These are phyloP conservation scores for Alnus glutinosa DNA, from an alignment of 306 rosid species.

Conservation along the genomic window DNA sequence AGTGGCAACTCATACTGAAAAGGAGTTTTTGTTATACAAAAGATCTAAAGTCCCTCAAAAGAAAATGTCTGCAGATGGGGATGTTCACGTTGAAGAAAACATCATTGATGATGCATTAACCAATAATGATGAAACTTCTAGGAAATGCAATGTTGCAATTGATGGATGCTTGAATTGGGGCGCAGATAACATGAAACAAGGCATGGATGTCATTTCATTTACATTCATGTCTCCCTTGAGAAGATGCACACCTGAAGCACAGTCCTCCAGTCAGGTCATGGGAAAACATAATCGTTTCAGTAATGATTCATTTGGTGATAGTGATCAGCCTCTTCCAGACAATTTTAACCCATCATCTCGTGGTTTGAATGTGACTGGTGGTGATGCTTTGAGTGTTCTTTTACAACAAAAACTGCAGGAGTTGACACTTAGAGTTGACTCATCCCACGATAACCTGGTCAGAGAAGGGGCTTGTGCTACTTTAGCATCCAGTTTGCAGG, in stretches of 20 bases:
- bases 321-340: slow-evolving; percentile 35
- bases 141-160: slow-evolving; percentile 55
- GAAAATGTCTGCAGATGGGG: slow-evolving; percentile 40
- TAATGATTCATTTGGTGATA: slow-evolving; percentile 40
- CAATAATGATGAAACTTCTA: slow-evolving; percentile 43
- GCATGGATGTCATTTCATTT: slow-evolving; percentile 76
- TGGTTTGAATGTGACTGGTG: slow-evolving; percentile 44
- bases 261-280: slow-evolving; percentile 34
- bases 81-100: slow-evolving; percentile 37
- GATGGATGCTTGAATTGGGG: slow-evolving; percentile 44
- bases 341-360: slow-evolving; percentile 46
- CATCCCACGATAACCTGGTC: slow-evolving; percentile 41
- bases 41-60: slow-evolving; percentile 30
- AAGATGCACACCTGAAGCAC: slow-evolving; percentile 45
- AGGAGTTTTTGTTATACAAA: slow-evolving; percentile 46
- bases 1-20: slow-evolving; percentile 36
- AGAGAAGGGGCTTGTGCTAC: slow-evolving; percentile 46
- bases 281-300: slow-evolving; percentile 37
- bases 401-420: slow-evolving; percentile 90
- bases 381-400: slow-evolving; percentile 70
- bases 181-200: slow-evolving; percentile 49
- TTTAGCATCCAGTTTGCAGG: slow-evolving; percentile 44
- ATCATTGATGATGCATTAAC: slow-evolving; percentile 30
- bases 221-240: slow-evolving; percentile 86
- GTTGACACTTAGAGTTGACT: slow-evolving; percentile 58